These are phyloP conservation scores for Pulveroboletus sp. DNA, from an alignment of 768 basidiomycete species.

Conservation along the genomic window DNA sequence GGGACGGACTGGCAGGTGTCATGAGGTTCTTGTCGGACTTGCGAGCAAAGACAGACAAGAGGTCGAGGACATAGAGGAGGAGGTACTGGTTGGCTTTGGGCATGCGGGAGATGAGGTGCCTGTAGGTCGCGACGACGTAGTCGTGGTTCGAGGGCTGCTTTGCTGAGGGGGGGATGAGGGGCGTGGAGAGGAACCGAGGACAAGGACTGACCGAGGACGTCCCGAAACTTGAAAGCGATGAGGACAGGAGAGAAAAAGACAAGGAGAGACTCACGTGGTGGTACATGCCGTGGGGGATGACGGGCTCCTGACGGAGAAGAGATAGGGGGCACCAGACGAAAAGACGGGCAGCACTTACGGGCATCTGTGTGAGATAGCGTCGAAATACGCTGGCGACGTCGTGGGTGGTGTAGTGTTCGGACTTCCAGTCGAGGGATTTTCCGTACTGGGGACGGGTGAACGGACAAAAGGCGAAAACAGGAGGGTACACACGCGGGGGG, in stretches of 20 bases:
- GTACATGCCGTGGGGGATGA: slow-evolving; percentile 90
- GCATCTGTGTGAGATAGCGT: slow-evolving; percentile 94
- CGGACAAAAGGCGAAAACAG: not conserved
- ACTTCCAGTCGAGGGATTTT: slow-evolving; percentile 88
- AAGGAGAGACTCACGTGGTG: slow-evolving; percentile 60
- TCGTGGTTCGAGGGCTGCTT: slow-evolving; percentile 68
- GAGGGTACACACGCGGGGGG: slow-evolving; percentile 64
- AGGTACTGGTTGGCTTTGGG: slow-evolving; percentile 92
- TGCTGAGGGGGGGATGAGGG: slow-evolving; percentile 39
- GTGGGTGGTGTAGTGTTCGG: slow-evolving; percentile 85
- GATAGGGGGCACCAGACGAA: slow-evolving; percentile 4
- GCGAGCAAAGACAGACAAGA: slow-evolving; percentile 91
- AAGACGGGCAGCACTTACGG: slow-evolving; percentile 53
- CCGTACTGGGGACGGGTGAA: slow-evolving; percentile 63
- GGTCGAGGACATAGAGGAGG: slow-evolving; percentile 94
- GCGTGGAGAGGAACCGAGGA: not conserved
- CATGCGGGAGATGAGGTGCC: slow-evolving; percentile 78
- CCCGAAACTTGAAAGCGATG: slow-evolving; percentile 60
- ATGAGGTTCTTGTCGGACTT: slow-evolving; percentile 93
- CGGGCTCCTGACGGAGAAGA: slow-evolving; percentile 68
- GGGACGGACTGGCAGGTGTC: slow-evolving; percentile 83
- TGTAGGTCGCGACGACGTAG: slow-evolving; percentile 76
- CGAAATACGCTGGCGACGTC: slow-evolving; percentile 97
- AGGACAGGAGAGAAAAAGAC: slow-evolving; percentile 2
- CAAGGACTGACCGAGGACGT: slow-evolving; percentile 64